phyloP scores from a whole-genome alignment of 2,329 filamentous ascomycete species.

The Emmonsiellopsis sp. region DNA sequence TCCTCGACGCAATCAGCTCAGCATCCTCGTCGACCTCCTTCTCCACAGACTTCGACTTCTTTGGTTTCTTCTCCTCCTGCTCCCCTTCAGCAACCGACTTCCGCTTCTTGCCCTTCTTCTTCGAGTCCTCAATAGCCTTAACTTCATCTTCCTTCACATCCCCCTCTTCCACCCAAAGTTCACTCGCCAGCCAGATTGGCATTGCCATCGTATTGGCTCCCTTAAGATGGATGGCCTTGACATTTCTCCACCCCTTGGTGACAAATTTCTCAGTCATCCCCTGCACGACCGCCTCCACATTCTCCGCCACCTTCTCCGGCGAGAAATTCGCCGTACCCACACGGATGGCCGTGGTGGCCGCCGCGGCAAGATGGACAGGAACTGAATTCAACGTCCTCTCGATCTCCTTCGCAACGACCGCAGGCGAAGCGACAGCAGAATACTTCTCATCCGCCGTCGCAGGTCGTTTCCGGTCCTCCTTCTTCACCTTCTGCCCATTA shows the following conservation, averaged over 20 bases:
- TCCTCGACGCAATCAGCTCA: constrained; percentile 27
- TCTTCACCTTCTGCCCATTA: constrained; percentile 52
- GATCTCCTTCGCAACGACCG: constrained; percentile 70
- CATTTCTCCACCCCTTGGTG: constrained; percentile 77
- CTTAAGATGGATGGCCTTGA: constrained; percentile 82
- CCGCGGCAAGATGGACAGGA: constrained; percentile 68
- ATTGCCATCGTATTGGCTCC: constrained; percentile 77
- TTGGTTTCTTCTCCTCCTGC: constrained; percentile 14
- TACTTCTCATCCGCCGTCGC: constrained; percentile 36
- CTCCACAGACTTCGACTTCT: constrained; percentile 29
- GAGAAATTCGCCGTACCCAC: constrained; percentile 69
- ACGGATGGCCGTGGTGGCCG: constrained; percentile 70
- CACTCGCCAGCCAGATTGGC: constrained; percentile 88
- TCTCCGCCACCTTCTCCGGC: constrained; percentile 67
- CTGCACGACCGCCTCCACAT: constrained; percentile 63
- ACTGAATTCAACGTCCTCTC: constrained; percentile 67
- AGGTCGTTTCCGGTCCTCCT: constrained; percentile 40
- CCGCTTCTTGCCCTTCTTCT: constrained; percentile 48
- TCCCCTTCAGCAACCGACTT: constrained; percentile 28
- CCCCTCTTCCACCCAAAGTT: constrained; percentile 76
- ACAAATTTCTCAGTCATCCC: constrained; percentile 70
- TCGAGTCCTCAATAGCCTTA: constrained; percentile 25
- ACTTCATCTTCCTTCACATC: constrained; percentile 50
- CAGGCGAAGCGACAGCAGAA: constrained; percentile 46
- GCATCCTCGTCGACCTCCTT: constrained; percentile 32